Conservation (phyloP, 768 basidiomycete genomes). For the Exidia glandulosa region DNA sequence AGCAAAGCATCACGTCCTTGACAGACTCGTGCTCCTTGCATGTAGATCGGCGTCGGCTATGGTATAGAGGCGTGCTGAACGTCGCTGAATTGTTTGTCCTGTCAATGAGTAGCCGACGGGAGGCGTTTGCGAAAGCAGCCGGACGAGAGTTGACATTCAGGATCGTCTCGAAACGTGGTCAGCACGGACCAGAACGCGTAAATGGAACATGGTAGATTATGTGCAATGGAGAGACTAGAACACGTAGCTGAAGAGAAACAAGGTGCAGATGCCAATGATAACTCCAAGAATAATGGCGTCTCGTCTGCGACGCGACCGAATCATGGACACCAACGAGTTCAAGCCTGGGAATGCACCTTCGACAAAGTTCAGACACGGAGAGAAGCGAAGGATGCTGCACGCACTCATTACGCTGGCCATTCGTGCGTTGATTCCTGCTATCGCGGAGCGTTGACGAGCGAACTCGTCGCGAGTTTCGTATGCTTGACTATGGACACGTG, state of each 20-base stretch:
- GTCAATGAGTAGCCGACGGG: no score
- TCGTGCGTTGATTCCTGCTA: constrained; percentile 71
- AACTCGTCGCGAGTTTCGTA: constrained; percentile 96
- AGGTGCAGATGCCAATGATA: constrained; percentile 74
- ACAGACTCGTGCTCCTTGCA: no score
- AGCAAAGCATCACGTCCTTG: no score
- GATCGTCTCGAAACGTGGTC: no score
- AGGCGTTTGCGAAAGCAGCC: no score
- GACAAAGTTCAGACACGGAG: neutral
- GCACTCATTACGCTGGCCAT: constrained; percentile 76
- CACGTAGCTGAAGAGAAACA: constrained; percentile 47
- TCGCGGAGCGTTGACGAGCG: constrained; percentile 60
- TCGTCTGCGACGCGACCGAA: constrained; percentile 78
- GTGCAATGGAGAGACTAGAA: constrained; percentile 9
- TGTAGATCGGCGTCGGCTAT: no score
- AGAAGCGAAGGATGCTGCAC: constrained; percentile 16
- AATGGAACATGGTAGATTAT: no score
- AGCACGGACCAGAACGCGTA: no score
- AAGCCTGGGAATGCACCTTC: constrained; percentile 88
- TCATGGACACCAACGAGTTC: constrained; percentile 83
- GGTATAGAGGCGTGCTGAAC: no score
- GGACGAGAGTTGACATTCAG: no score
- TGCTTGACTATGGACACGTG: constrained; percentile 59
- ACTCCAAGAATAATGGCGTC: constrained; percentile 84
- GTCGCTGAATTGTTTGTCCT: no score